Percentiles rank a stretch among this genome's conserved stretches.
Conservation (phyloP, 345 rosid species). For the Bretschneidera sinensis region DNA sequence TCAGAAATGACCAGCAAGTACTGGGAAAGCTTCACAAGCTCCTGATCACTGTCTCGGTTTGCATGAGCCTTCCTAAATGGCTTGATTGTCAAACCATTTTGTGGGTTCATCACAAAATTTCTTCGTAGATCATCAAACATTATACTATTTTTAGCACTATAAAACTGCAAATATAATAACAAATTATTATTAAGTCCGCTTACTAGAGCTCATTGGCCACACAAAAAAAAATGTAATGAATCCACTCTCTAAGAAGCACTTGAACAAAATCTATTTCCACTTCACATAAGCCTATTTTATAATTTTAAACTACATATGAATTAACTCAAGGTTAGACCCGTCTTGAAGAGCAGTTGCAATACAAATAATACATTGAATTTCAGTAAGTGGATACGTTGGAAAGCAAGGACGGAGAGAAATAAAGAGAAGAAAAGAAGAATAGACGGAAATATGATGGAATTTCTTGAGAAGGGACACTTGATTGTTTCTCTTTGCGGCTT, state of each 20-base stretch:
- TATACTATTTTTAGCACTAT: slow-evolving; percentile 76
- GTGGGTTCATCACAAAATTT: slow-evolving; percentile 94
- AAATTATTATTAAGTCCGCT: neutral
- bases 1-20: slow-evolving; percentile 89
- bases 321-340: too few species aligned
- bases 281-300: neutral
- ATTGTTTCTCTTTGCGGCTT: too few species aligned
- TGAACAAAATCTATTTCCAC: neutral
- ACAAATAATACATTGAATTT: too few species aligned
- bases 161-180: slow-evolving; percentile 46
- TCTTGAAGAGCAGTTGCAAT: too few species aligned
- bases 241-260: neutral
- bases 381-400: too few species aligned
- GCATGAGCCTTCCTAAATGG: slow-evolving; percentile 91
- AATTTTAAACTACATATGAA: too few species aligned
- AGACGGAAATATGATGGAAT: too few species aligned
- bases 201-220: neutral
- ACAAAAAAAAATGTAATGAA: neutral
- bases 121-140: slow-evolving; percentile 92
- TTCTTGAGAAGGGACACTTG: too few species aligned
- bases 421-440: too few species aligned
- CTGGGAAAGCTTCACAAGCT: slow-evolving; percentile 77
- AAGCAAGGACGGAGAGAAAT: too few species aligned
- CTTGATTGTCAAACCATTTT: slow-evolving; percentile 75
- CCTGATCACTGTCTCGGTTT: slow-evolving; percentile 76